Conservation (phyloP, 805 yeast species). For the Wickerhamomyces strasburgensis region DNA sequence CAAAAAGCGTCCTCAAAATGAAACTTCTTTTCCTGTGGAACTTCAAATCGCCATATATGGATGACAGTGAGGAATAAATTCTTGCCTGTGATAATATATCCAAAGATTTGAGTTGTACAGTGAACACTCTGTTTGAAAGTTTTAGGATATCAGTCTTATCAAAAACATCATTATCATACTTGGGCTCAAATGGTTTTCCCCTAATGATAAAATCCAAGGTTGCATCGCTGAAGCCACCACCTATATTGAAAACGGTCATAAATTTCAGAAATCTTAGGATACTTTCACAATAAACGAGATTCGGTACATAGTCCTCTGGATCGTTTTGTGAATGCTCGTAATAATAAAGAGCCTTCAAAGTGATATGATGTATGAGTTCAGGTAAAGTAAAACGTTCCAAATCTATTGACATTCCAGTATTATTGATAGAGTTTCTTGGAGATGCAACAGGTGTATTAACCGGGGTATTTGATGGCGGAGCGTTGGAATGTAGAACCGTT, state of each 20-base stretch:
- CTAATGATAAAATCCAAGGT: conserved; percentile 43
- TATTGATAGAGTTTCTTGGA: conserved; percentile 6
- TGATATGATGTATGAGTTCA: conserved; percentile 34
- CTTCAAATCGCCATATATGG: conserved; percentile 56
- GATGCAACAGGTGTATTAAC: conserved; percentile 3
- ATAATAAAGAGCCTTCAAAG: conserved; percentile 35
- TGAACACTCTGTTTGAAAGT: conserved; percentile 43
- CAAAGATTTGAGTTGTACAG: conserved; percentile 40
- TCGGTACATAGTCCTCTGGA: conserved; percentile 77
- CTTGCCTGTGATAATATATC: conserved; percentile 50
- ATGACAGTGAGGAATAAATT: conserved; percentile 61
- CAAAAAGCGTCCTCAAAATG: conserved; percentile 59
- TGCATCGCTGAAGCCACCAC: conserved; percentile 41
- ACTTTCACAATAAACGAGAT: conserved; percentile 68
- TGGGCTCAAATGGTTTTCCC: conserved; percentile 25
- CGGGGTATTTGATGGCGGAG: not conserved
- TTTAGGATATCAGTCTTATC: conserved; percentile 40
- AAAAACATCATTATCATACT: conserved; percentile 15
- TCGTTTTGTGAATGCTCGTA: conserved; percentile 50
- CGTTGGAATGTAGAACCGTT: conserved; percentile 30
- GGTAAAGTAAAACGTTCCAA: conserved; percentile 25
- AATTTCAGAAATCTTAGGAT: conserved; percentile 59
- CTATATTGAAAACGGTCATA: conserved; percentile 46
- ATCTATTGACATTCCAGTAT: conserved; percentile 7
- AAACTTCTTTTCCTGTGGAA: conserved; percentile 66